phyloP scores from a whole-genome alignment of 257 asterid genomes.

The Solanum commersonii region DNA sequence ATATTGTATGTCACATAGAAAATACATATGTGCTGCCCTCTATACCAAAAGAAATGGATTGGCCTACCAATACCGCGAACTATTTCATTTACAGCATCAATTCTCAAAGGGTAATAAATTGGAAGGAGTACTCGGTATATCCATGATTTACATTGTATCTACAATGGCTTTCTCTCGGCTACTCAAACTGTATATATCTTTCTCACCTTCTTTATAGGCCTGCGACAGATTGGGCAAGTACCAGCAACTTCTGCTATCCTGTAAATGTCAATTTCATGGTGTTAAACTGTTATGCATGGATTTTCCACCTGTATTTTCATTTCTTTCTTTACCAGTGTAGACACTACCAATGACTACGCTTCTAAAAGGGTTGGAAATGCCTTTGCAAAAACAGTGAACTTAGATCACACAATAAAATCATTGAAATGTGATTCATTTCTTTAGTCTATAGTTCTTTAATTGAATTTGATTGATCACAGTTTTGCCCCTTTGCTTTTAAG shows the following conservation, averaged over 20 bases:
- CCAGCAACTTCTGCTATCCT: conserved; percentile 62
- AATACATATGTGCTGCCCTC: neutral
- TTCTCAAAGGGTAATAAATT: neutral
- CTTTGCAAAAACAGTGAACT: neutral
- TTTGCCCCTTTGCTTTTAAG: neutral
- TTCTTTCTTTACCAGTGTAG: neutral
- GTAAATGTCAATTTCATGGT: conserved; percentile 17
- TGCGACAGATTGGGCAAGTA: conserved; percentile 78
- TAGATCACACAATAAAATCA: neutral
- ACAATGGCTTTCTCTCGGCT: neutral
- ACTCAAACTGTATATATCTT: conserved; percentile 71
- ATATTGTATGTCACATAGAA: neutral
- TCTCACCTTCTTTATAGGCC: conserved; percentile 54
- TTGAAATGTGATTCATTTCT: neutral
- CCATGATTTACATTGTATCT: neutral
- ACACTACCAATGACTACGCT: neutral
- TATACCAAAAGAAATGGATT: neutral
- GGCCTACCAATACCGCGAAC: neutral
- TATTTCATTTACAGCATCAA: neutral
- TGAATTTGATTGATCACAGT: neutral
- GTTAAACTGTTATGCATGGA: neutral
- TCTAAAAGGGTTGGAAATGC: neutral
- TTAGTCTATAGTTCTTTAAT: neutral
- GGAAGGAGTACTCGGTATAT: neutral
- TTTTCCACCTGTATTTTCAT: neutral